Evolutionary conservation across 371 early-diverging fungal genomes (phyloP), one percentile per base, ranked within the genome.

Genomic region (Mucor velutinosus): DNA sequence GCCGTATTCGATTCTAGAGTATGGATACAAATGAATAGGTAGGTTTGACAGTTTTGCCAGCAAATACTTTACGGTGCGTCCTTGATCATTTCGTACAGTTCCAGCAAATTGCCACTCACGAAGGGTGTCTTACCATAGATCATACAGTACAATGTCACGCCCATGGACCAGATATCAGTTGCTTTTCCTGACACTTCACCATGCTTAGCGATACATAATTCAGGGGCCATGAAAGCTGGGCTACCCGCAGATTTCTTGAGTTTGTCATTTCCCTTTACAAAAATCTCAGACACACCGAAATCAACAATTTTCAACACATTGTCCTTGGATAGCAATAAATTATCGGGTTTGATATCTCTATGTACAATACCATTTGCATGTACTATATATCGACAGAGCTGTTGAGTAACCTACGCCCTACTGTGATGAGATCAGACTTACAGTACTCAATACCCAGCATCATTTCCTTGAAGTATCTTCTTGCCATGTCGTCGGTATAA

Each of bases 121-220:
- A 98, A 99, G 0, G 99, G 99, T 49, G 99, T 81, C 7, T 76
- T 73, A 3, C 99, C 99, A 70, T 87, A 93, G 8, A 90, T 76
- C 74, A 99, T 80, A 72, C 94, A 94, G 76, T 94, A 99, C 27
- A 99, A 81, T 1, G 99, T 97, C 1, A 99, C 94, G 4, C 99
- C 99, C 86, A 99, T 91, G 7, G 99, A 95, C 99, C 99, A 99
- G 21, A 99, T 87, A 84, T 99, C 99, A 0, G 95, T 86, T 0
- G 95, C 90, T 64, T 84, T 89, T 15, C 92, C 93, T 12, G 92
- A 91, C 2, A 89, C 81, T 25, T 86, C 85, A 7, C 77, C 80
- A n/a, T 78, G 84, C 62, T 60, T 64, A 32, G 75, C 84, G 49
- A 71, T 58, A 64, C 67, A 73, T 23, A 70, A 60, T 47, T 78